phyloP scores from a whole-genome alignment of 2,329 filamentous ascomycete genomes.

The Xylaria sp. region DNA sequence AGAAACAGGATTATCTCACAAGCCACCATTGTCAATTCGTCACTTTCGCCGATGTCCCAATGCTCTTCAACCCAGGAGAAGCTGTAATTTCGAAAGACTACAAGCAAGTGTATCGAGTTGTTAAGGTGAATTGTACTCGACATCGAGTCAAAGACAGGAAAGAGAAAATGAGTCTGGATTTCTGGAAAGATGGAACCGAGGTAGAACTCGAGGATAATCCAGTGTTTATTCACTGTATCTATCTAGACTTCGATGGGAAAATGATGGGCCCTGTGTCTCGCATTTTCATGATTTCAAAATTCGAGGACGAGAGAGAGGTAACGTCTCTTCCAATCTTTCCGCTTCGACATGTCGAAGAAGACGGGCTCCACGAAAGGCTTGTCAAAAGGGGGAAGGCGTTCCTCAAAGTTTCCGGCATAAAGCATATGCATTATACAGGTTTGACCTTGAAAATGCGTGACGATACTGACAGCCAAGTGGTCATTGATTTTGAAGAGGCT shows the following conservation, averaged over 20 bases:
- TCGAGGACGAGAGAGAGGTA: constrained; percentile 36
- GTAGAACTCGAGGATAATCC: constrained; percentile 16
- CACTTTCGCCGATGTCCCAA: constrained; percentile 16
- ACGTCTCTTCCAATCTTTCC: constrained; percentile 40
- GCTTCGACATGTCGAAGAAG: constrained; percentile 24
- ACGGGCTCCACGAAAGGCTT: constrained; percentile 22
- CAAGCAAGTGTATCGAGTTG: constrained; percentile 16
- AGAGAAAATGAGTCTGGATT: not conserved
- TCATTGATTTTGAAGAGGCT: constrained; percentile 46
- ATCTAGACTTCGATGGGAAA: constrained; percentile 44
- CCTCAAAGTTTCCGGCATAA: constrained; percentile 24
- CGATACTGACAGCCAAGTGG: constrained; percentile 45
- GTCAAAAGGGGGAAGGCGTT: constrained; percentile 34
- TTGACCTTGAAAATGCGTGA: constrained; percentile 38
- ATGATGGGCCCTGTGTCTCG: constrained; percentile 37
- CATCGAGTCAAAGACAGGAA: constrained; percentile 9
- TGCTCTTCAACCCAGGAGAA: constrained; percentile 11
- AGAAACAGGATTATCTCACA: not conserved
- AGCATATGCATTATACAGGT: constrained; percentile 45
- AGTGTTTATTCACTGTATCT: constrained; percentile 33
- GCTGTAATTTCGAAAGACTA: constrained; percentile 1
- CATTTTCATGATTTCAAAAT: constrained; percentile 36
- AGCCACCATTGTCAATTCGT: not conserved
- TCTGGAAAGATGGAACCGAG: constrained; percentile 7
- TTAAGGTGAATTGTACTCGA: constrained; percentile 4